Evolutionary conservation across 1,284 basidiomycete genomes (phyloP).

Genomic region (Pseudozyma sp.): DNA sequence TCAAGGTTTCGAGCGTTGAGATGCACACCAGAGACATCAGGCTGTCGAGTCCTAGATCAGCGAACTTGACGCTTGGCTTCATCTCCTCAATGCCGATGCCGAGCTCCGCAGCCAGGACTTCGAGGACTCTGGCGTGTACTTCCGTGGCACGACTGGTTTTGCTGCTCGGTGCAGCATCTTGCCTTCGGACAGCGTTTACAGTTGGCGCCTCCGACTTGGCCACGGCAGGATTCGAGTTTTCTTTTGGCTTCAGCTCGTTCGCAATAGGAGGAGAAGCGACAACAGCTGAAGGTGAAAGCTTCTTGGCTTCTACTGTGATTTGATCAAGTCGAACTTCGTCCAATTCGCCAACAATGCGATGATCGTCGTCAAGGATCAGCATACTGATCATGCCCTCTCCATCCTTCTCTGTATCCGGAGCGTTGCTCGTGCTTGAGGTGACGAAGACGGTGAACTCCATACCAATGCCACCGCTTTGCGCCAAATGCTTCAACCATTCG

Average conservation of each 20-base stretch:
- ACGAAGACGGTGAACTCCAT: constrained; percentile 10
- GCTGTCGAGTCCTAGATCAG: constrained; percentile 50
- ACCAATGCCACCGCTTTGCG: no score
- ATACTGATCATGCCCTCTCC: constrained; percentile 6
- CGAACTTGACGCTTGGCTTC: constrained; percentile 33
- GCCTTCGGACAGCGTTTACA: not conserved
- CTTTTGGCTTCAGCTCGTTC: not conserved
- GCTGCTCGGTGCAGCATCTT: not conserved
- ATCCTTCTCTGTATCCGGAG: no score
- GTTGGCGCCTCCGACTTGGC: not conserved
- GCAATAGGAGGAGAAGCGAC: not conserved
- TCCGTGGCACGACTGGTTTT: constrained; percentile 6
- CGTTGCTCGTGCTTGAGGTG: not conserved
- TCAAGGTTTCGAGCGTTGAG: constrained; percentile 38
- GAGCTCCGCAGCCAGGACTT: constrained; percentile 34
- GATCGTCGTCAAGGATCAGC: constrained; percentile 8
- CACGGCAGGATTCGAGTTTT: not conserved
- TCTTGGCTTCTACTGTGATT: not conserved
- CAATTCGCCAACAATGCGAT: constrained; percentile 19
- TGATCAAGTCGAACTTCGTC: constrained; percentile 6
- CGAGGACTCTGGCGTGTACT: constrained; percentile 23
- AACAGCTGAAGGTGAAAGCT: not conserved
- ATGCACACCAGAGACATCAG: constrained; percentile 54
- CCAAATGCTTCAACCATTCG: constrained; percentile 6
- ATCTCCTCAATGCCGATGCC: constrained; percentile 40